Percentiles rank a stretch among this genome's conserved stretches.
phyloP scores from a whole-genome alignment of 176 grass and related monocot genomes.

The Puccinellia tenuiflora region DNA sequence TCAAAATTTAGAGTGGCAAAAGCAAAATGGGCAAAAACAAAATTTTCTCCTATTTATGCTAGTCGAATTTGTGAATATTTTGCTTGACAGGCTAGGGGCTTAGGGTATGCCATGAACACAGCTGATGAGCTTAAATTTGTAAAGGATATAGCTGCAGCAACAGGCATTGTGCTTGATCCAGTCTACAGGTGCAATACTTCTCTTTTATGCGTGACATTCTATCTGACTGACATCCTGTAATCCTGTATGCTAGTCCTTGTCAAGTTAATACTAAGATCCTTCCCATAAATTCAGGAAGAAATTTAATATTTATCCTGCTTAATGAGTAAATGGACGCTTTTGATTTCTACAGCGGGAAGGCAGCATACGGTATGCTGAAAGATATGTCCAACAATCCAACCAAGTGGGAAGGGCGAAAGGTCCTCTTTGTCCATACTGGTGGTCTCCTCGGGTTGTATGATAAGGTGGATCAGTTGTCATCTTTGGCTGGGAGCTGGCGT shows the following conservation, averaged over 20 bases:
- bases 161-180: slow-evolving; percentile 84
- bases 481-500: too few species aligned
- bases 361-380: slow-evolving; percentile 52
- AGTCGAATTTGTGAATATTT: too few species aligned
- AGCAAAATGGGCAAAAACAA: too few species aligned
- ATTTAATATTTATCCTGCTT: neutral
- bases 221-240: too few species aligned
- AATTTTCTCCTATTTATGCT: too few species aligned
- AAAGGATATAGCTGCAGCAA: slow-evolving; percentile 65
- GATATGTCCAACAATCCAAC: too few species aligned
- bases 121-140: slow-evolving; percentile 81
- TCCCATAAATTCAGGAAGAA: neutral
- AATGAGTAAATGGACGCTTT: neutral
- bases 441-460: too few species aligned
- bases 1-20: too few species aligned
- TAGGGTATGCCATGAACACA: slow-evolving; percentile 92
- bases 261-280: neutral
- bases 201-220: neutral
- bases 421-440: too few species aligned
- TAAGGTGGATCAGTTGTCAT: too few species aligned
- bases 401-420: too few species aligned
- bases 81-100: slow-evolving; percentile 73
- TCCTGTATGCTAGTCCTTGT: neutral
- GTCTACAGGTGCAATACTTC: slow-evolving; percentile 18
- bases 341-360: slow-evolving; percentile 58